These are phyloP conservation scores for Dactylellina drechsleri DNA, from an alignment of 2,329 filamentous ascomycete genomes.

Conservation along the genomic window DNA sequence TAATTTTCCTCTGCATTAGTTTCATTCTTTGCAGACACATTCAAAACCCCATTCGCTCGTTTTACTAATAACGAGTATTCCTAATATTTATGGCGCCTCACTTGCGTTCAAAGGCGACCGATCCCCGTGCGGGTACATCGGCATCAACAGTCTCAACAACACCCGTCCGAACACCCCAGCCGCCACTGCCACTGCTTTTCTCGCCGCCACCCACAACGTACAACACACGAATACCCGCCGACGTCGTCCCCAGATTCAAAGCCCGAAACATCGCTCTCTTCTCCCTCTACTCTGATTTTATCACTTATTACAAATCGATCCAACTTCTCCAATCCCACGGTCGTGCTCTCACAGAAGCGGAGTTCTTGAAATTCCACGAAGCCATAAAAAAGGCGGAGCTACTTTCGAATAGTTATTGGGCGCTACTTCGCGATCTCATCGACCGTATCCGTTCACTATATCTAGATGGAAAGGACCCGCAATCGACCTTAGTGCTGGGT, in stretches of 20 bases:
- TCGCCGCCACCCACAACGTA: constrained; percentile 17
- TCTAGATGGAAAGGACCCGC: constrained; percentile 23
- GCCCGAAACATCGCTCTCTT: constrained; percentile 12
- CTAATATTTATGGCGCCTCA: constrained; percentile 1
- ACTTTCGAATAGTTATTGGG: constrained; percentile 42
- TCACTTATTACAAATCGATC: constrained; percentile 30
- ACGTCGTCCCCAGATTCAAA: constrained; percentile 11
- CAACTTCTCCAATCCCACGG: constrained; percentile 28
- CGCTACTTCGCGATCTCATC: constrained; percentile 27
- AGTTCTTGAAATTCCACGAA: constrained; percentile 11
- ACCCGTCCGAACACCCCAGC: constrained; percentile 3
- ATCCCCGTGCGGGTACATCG: not conserved
- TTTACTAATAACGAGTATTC: too few relatives aligned
- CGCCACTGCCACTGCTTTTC: constrained; percentile 9
- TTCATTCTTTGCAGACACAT: too few relatives aligned
- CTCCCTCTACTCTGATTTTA: constrained; percentile 25
- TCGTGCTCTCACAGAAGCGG: constrained; percentile 9
- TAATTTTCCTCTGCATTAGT: too few relatives aligned
- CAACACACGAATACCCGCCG: not conserved
- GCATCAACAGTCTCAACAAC: not conserved
- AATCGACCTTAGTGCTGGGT: constrained; percentile 28
- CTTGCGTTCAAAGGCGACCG: constrained; percentile 3
- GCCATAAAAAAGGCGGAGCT: constrained; percentile 32
- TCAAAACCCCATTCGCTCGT: too few relatives aligned
- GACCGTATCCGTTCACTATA: constrained; percentile 26